Evolutionary conservation across 83 land plant species (phyloP).

Genomic region (Picea abies): DNA sequence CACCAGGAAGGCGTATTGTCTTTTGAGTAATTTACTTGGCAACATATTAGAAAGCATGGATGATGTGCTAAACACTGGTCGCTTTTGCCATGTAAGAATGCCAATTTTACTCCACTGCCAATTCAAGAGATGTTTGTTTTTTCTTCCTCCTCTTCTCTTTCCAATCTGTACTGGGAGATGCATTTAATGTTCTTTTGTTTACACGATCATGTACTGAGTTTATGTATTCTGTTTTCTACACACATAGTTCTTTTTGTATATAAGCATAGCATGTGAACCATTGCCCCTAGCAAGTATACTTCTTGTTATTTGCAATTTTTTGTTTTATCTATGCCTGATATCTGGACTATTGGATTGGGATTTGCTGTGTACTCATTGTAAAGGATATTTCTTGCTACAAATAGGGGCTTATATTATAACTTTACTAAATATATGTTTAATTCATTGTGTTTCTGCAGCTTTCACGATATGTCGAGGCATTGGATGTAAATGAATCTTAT

Average conservation of each 20-base stretch:
- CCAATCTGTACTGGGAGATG: not conserved
- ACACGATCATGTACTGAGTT: not conserved
- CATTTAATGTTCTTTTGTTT: not conserved
- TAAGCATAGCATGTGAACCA: not conserved
- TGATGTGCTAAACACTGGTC: not conserved
- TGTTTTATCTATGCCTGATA: not conserved
- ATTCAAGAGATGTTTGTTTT: too few relatives aligned
- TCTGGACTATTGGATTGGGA: not conserved
- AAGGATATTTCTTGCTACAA: constrained; percentile 1
- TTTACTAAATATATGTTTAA: not conserved
- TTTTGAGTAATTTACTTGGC: not conserved
- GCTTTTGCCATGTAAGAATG: not conserved
- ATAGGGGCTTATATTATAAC: constrained; percentile 13
- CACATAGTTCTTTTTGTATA: not conserved
- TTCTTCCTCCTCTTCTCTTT: too few relatives aligned
- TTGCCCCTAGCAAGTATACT: not conserved
- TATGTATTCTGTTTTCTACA: not conserved
- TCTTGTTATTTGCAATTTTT: not conserved
- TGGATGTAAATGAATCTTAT: constrained; percentile 56
- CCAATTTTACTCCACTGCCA: not conserved
- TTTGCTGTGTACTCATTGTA: not conserved
- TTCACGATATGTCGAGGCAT: constrained; percentile 54
- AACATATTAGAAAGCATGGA: not conserved
- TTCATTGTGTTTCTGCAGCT: constrained; percentile 20
- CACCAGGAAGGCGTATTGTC: too few relatives aligned